phyloP scores from a whole-genome alignment of 495 filamentous ascomycete species.

The Coniosporium apollinis region DNA sequence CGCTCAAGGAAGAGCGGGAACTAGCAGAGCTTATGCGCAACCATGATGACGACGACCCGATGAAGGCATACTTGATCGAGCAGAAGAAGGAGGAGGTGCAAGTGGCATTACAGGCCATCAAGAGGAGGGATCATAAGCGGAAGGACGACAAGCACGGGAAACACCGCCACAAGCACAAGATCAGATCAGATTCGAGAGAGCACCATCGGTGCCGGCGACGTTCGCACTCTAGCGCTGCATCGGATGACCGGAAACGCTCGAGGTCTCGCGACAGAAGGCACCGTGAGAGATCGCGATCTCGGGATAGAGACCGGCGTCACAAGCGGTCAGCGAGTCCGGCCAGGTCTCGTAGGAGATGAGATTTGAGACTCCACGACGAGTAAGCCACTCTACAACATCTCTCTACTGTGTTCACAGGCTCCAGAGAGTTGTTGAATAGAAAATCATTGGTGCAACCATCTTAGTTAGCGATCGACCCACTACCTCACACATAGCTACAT shows the following conservation, averaged over 20 bases:
- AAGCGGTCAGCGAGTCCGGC: neutral
- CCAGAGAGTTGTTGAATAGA: too few relatives aligned
- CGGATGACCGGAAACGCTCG: neutral
- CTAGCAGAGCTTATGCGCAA: constrained; percentile 55
- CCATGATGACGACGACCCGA: constrained; percentile 91
- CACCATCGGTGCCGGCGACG: neutral
- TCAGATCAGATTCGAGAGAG: neutral
- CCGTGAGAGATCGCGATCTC: neutral
- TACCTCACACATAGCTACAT: too few relatives aligned
- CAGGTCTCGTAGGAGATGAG: neutral
- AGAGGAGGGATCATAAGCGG: constrained; percentile 25
- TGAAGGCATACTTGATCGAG: constrained; percentile 78
- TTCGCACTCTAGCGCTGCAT: neutral
- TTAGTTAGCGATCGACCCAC: too few relatives aligned
- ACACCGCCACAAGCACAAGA: constrained; percentile 28
- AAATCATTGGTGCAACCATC: too few relatives aligned
- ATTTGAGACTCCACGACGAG: too few relatives aligned
- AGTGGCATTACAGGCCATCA: constrained; percentile 42
- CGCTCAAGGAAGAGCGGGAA: constrained; percentile 59
- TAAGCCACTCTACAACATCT: too few relatives aligned
- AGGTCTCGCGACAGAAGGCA: neutral
- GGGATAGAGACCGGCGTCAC: neutral
- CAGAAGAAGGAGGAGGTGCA: constrained; percentile 82
- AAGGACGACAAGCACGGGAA: constrained; percentile 30
- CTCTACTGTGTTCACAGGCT: too few relatives aligned